These are phyloP conservation scores for Phyllosticta paracitricarpa DNA, from an alignment of 2,329 filamentous ascomycete species.

Conservation along the genomic window DNA sequence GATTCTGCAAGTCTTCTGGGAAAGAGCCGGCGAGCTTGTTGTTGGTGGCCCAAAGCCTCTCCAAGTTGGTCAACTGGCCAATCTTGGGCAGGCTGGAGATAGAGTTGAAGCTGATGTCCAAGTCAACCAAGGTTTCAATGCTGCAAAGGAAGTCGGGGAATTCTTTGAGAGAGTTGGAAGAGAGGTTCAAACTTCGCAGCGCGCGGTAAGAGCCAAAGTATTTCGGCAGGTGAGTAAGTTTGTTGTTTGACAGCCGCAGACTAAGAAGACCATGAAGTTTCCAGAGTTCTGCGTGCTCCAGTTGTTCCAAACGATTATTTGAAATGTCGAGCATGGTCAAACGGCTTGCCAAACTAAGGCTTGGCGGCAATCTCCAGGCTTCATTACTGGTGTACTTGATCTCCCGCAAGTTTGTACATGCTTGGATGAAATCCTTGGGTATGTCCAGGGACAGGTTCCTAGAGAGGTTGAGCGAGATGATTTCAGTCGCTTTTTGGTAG, in stretches of 20 bases:
- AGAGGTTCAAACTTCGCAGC: conserved; percentile 78
- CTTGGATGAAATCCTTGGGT: conserved; percentile 91
- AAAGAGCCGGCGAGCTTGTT: conserved; percentile 74
- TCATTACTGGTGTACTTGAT: conserved; percentile 97
- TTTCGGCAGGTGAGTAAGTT: conserved; percentile 63
- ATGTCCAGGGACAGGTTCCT: conserved; percentile 86
- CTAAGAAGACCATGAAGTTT: conserved; percentile 69
- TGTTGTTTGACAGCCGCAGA: conserved; percentile 89
- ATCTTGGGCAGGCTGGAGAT: conserved; percentile 74
- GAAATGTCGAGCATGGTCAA: conserved; percentile 89
- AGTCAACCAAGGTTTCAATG: conserved; percentile 72
- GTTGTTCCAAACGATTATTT: conserved; percentile 80
- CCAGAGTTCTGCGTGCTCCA: conserved; percentile 76
- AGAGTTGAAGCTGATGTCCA: conserved; percentile 94
- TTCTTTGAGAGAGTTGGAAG: conserved; percentile 79
- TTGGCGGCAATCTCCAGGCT: conserved; percentile 72
- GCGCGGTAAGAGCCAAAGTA: conserved; percentile 75
- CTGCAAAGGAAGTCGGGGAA: conserved; percentile 82
- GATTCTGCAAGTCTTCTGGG: conserved; percentile 59
- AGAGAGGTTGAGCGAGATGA: conserved; percentile 89
- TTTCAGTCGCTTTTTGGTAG: conserved; percentile 84
- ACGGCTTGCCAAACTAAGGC: conserved; percentile 67
- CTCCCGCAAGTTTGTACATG: conserved; percentile 81
- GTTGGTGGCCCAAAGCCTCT: conserved; percentile 91
- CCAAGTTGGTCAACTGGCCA: conserved; percentile 66